phyloP scores from a whole-genome alignment of 495 filamentous ascomycete genomes.

The Hypomontagnella submonticulosa region DNA sequence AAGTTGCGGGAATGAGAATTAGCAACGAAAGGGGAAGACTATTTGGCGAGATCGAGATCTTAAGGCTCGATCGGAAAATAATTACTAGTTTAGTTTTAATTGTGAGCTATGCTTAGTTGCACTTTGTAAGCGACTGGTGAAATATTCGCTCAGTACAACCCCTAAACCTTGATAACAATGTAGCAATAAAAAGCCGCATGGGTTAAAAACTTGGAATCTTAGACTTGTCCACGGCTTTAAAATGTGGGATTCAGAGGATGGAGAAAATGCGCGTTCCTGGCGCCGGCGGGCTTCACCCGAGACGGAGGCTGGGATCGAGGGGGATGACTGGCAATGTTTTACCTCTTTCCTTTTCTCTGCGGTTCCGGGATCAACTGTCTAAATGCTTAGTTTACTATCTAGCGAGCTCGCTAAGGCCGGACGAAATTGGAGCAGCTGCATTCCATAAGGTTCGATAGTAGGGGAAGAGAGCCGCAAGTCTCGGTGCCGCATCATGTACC shows the following conservation, averaged over 20 bases:
- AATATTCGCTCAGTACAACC: conserved; percentile 13
- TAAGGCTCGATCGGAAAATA: conserved; percentile 41
- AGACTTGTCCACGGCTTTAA: background rate
- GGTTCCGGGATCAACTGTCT: background rate
- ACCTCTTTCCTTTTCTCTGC: background rate
- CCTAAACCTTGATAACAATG: conserved; percentile 4
- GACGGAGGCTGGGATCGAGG: conserved; percentile 15
- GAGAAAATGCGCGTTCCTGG: conserved; percentile 28
- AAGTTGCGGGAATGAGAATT: conserved; percentile 6
- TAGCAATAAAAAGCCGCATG: conserved; percentile 8
- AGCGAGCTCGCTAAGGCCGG: conserved; percentile 27
- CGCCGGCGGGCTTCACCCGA: conserved; percentile 25
- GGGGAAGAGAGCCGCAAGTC: conserved; percentile 26
- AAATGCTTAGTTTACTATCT: conserved; percentile 1
- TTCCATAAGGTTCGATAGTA: conserved; percentile 21
- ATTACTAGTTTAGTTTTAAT: conserved; percentile 9
- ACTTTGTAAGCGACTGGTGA: background rate
- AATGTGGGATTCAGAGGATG: conserved; percentile 15
- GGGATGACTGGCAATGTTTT: conserved; percentile 22
- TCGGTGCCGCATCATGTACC: conserved; percentile 19
- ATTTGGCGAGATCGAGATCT: conserved; percentile 33
- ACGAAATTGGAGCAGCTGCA: conserved; percentile 24
- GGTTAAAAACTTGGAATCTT: conserved; percentile 22
- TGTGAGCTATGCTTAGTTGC: background rate
- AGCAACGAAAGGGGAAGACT: conserved; percentile 14